Conservation (phyloP, 352 stramenopile genomes). For the Globisporangium nagaii region DNA sequence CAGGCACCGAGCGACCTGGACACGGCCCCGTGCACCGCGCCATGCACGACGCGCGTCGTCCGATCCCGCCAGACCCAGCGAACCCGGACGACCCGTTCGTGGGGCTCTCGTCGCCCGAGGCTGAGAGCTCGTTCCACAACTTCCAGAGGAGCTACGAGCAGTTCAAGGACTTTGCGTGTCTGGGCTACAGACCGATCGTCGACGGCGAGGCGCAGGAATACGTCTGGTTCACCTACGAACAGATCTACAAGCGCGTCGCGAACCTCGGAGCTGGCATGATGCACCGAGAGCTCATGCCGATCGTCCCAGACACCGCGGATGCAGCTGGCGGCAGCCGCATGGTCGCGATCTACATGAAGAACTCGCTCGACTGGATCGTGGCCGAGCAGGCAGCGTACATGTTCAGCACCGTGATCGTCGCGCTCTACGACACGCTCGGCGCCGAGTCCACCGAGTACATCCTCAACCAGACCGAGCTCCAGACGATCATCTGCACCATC, state of each 20-base stretch:
- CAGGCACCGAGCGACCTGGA: slow-evolving; percentile 32
- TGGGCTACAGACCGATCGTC: slow-evolving; percentile 37
- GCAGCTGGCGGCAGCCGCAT: slow-evolving; percentile 29
- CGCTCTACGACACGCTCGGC: slow-evolving; percentile 80
- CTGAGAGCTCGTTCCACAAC: slow-evolving; percentile 42
- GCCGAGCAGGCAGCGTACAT: slow-evolving; percentile 80
- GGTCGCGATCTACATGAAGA: slow-evolving; percentile 95
- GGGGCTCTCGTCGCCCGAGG: slow-evolving; percentile 29
- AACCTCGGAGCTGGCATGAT: slow-evolving; percentile 41
- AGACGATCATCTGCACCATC: slow-evolving; percentile 59
- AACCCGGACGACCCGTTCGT: slow-evolving; percentile 31
- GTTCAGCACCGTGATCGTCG: slow-evolving; percentile 36
- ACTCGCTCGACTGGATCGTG: slow-evolving; percentile 95
- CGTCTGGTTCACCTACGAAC: slow-evolving; percentile 53
- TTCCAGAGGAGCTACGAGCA: slow-evolving; percentile 26
- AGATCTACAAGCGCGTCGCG: slow-evolving; percentile 25
- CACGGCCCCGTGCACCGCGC: slow-evolving; percentile 45
- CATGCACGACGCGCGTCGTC: slow-evolving; percentile 14
- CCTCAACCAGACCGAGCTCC: slow-evolving; percentile 66
- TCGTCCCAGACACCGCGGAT: slow-evolving; percentile 22
- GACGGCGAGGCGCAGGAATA: slow-evolving; percentile 25
- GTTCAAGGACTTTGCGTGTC: slow-evolving; percentile 25
- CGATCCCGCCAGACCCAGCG: slow-evolving; percentile 24
- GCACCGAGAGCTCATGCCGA: slow-evolving; percentile 34
- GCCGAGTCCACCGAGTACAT: slow-evolving; percentile 68